phyloP scores from a whole-genome alignment of 805 yeast genomes.

The Sungouiella blattae region DNA sequence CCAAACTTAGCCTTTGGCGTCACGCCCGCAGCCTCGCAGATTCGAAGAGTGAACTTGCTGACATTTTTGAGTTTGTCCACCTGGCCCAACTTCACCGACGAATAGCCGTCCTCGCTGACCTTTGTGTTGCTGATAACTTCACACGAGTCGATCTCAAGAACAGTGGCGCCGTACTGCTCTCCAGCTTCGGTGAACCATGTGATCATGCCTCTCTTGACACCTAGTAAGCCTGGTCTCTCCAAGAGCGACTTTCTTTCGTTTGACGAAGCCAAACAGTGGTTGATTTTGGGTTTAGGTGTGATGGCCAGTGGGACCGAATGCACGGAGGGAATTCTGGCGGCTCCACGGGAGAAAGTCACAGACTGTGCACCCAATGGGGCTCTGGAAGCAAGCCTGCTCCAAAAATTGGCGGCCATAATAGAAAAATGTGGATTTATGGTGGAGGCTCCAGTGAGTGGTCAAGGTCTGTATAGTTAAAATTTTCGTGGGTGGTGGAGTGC shows the following conservation, averaged over 20 bases:
- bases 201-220: constrained; percentile 86
- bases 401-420: background rate
- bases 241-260: constrained; percentile 71
- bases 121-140: constrained; percentile 81
- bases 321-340: constrained; percentile 47
- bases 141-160: constrained; percentile 79
- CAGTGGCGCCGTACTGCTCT: constrained; percentile 74
- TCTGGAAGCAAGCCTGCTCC: background rate
- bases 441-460: too few relatives aligned
- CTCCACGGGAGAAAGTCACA: constrained; percentile 21
- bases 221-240: constrained; percentile 78
- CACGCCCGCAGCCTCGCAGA: constrained; percentile 72
- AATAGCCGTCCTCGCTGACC: constrained; percentile 69
- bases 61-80: constrained; percentile 67
- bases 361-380: background rate
- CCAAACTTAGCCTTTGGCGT: constrained; percentile 74
- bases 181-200: constrained; percentile 76
- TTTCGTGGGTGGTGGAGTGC: background rate
- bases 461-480: constrained; percentile 1
- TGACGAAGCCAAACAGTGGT: constrained; percentile 66
- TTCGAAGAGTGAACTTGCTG: constrained; percentile 59
- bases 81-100: constrained; percentile 83
- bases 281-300: constrained; percentile 48
- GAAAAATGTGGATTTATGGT: background rate
- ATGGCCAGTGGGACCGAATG: constrained; percentile 47